phyloP scores from a whole-genome alignment of 192 early-diverging fungal genomes.

The Thoreauomyces humboldtii region DNA sequence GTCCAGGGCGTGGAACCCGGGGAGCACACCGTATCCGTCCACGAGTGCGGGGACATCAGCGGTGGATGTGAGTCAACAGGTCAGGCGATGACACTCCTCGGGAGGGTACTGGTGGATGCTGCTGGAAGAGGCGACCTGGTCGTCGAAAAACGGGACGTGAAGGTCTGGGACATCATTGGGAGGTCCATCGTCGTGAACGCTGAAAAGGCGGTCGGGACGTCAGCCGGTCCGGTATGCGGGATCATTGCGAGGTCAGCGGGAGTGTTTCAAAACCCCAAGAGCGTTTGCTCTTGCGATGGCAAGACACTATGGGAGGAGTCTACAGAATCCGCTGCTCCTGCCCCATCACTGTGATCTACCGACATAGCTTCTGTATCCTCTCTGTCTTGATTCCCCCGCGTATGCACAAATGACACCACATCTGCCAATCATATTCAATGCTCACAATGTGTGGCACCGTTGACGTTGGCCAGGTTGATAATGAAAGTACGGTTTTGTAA shows the following conservation, averaged over 20 bases:
- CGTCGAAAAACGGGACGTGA: slow-evolving; percentile 66
- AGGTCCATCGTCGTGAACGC: slow-evolving; percentile 67
- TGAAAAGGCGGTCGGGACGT: slow-evolving; percentile 49
- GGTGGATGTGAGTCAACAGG: slow-evolving; percentile 55
- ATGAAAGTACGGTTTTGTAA: no score
- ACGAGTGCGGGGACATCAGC: slow-evolving; percentile 79
- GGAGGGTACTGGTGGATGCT: slow-evolving; percentile 21
- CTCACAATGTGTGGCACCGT: no score
- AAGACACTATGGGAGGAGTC: slow-evolving; percentile 89
- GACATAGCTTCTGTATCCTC: no score
- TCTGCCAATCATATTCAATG: no score
- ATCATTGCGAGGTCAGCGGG: slow-evolving; percentile 88
- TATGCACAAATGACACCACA: no score
- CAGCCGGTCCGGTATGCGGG: slow-evolving; percentile 66
- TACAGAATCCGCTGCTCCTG: no score
- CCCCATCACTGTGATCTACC: no score
- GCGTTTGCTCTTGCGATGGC: slow-evolving; percentile 81
- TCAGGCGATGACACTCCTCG: slow-evolving; percentile 43
- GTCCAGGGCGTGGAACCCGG: slow-evolving; percentile 45
- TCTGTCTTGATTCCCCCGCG: no score
- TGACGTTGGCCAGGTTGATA: no score
- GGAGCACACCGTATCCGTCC: slow-evolving; percentile 56
- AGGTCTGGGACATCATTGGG: slow-evolving; percentile 89
- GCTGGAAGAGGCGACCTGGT: slow-evolving; percentile 42
- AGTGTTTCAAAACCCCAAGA: slow-evolving; percentile 86